Base-by-base conservation (phyloP, 495 filamentous ascomycete species). In the Penicillium bialowiezense region DNA sequence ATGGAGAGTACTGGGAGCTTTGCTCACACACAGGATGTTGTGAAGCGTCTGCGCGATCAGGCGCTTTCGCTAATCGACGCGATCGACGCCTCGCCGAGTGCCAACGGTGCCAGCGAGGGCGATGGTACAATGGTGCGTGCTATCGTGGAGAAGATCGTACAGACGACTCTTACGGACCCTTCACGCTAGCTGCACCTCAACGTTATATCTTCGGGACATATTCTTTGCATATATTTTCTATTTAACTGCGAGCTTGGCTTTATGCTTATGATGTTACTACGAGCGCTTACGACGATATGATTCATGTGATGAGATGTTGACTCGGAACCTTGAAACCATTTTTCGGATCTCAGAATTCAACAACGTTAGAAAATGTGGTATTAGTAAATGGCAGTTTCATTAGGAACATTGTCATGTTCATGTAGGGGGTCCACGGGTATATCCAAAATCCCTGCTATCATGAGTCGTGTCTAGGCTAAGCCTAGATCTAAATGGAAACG, bases 1-100 rank as follows among this genome's bases (percentile, higher is more conserved):
- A 95, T 98, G 90, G 83, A 96, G 65, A 75, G 77, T 48, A 92
- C 85, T 1, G 90, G 90, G 12, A 95, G 84, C 55, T 97, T 98
- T 65, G 84, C 85, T 46, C 93, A 97, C 63, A 91, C 87, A 14
- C 73, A 80, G 43, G 73, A 80, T 41, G 86, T 95, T 2, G 65
- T 98, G 31, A 58, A 63, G 17, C 80, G 85, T 31, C 63, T 96
- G 57, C 77, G 80, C 23, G 79, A 75, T 46, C 80, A 83, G 52
- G 90, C 90, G 19, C 65, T 81, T 42, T 71, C 68, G 51, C 70
- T 90, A 66, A 80, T 91, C 32, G 82, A 86, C 38, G 75, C 76
- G 52, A 78, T 90, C n/a, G 87, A 87, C 71, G 48, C 77, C 63
- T 52, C 54, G 59, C 55, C 74, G 31, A 62, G 32, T 41, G 60